These are phyloP conservation scores for Ampelocalamus luodianensis DNA, from an alignment of 176 grass and related monocot species.

Conservation along the genomic window DNA sequence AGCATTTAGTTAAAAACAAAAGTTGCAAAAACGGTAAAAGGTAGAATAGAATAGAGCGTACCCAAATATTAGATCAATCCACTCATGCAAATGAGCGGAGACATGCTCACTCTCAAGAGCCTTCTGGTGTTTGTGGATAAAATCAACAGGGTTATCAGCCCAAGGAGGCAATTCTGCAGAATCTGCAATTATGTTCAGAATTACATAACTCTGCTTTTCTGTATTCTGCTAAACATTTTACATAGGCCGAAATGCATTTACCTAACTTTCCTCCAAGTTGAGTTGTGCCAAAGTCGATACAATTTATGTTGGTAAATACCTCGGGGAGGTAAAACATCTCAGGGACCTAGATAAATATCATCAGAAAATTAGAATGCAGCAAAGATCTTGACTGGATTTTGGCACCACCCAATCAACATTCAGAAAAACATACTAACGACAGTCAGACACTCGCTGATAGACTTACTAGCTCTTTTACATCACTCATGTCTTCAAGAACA, in stretches of 20 bases:
- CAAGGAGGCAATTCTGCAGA: slow-evolving; percentile 89
- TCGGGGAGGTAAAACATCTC: slow-evolving; percentile 99
- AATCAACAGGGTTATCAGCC: slow-evolving; percentile 93
- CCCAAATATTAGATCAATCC: slow-evolving; percentile 99
- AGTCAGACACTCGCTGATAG: slow-evolving; percentile 25
- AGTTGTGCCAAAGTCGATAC: slow-evolving; percentile 90
- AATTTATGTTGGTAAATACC: slow-evolving; percentile 83
- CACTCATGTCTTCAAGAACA: slow-evolving; percentile 98
- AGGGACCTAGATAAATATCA: slow-evolving; percentile 73
- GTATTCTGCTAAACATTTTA: slow-evolving; percentile 22
- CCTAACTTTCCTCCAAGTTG: slow-evolving; percentile 97
- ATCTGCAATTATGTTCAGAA: slow-evolving; percentile 62
- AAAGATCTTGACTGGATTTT: slow-evolving; percentile 35
- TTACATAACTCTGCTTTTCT: slow-evolving; percentile 19
- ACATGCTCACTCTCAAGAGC: slow-evolving; percentile 98
- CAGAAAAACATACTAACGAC: slow-evolving; percentile 24
- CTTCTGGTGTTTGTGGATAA: slow-evolving; percentile 95
- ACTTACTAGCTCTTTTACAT: slow-evolving; percentile 98
- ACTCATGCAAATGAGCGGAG: slow-evolving; percentile 93
- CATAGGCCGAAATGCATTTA: slow-evolving; percentile 42
- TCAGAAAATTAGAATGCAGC: slow-evolving; percentile 38
- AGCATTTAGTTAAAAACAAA: slow-evolving; percentile 1
- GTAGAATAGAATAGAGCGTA: slow-evolving; percentile 41
- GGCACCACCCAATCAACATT: slow-evolving; percentile 20
- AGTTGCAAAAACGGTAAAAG: slow-evolving; percentile 16